These are phyloP conservation scores for Wickerhamiella qilinensis DNA, from an alignment of 805 yeast genomes.

Conservation along the genomic window DNA sequence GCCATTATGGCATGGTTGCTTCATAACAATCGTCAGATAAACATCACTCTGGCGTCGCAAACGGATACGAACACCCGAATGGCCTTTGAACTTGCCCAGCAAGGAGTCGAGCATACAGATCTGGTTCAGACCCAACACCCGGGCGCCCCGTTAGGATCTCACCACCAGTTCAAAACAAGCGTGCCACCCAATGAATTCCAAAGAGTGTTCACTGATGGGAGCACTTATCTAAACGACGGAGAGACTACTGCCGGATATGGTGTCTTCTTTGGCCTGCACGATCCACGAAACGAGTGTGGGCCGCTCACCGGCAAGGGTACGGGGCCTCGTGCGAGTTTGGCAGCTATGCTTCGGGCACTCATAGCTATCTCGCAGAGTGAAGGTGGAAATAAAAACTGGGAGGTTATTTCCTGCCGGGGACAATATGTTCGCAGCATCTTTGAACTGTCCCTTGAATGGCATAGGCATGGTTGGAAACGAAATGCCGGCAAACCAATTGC, in stretches of 20 bases:
- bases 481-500: constrained; percentile 6
- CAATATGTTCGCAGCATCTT: constrained; percentile 6
- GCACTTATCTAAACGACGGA: constrained; percentile 2
- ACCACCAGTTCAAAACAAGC: background rate
- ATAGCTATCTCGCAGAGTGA: background rate
- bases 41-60: background rate
- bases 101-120: background rate
- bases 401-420: constrained; percentile 6
- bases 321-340: constrained; percentile 7
- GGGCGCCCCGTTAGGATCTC: background rate
- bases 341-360: constrained; percentile 7
- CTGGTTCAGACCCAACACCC: background rate
- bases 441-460: constrained; percentile 2
- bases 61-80: background rate
- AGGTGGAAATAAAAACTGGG: constrained; percentile 6
- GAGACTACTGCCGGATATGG: constrained; percentile 7
- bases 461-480: constrained; percentile 5
- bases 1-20: constrained; percentile 3
- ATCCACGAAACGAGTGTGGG: constrained; percentile 8
- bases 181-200: background rate
- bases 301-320: constrained; percentile 6
- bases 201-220: constrained; percentile 6
- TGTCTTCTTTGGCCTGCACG: constrained; percentile 7
- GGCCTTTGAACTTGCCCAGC: constrained; percentile 1
- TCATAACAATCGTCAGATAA: background rate